Evolutionary conservation across 352 stramenopile species (phyloP).

Genomic region (Phytophthora cajani): DNA sequence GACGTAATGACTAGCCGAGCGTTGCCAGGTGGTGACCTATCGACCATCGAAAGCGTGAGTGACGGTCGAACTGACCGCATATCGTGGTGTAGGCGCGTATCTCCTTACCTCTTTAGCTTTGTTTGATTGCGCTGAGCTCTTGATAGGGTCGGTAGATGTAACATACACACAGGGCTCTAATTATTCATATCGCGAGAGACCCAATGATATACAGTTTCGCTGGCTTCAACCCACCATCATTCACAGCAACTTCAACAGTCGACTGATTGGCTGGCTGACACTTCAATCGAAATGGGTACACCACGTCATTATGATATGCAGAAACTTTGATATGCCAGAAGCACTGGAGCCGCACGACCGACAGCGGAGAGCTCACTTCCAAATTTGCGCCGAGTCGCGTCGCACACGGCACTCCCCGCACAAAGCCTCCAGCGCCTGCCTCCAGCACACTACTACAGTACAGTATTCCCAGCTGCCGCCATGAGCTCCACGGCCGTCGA

Average conservation of each 20-base stretch:
- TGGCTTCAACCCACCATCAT: constrained; percentile 33
- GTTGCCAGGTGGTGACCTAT: not conserved
- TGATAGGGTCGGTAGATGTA: not conserved
- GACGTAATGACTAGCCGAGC: not conserved
- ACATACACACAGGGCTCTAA: not conserved
- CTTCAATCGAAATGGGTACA: constrained; percentile 20
- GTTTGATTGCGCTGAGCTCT: not conserved
- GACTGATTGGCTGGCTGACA: constrained; percentile 11
- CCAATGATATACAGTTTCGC: constrained; percentile 9
- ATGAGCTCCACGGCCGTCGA: constrained; percentile 58
- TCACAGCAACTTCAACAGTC: constrained; percentile 29
- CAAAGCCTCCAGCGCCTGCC: not conserved
- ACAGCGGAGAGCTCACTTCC: constrained; percentile 14
- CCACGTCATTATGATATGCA: constrained; percentile 14
- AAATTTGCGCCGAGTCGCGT: constrained; percentile 19
- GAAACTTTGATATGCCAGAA: not conserved
- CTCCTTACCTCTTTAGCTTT: not conserved
- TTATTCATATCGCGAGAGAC: not conserved
- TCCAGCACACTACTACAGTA: not conserved
- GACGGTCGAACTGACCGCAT: constrained; percentile 1
- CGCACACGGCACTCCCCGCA: not conserved
- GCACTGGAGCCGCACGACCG: not conserved
- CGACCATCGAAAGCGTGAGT: constrained; percentile 10
- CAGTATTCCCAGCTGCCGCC: not conserved
- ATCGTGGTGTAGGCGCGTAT: not conserved